Conservation (phyloP, 306 rosid genomes). For the Purshia tridentata region DNA sequence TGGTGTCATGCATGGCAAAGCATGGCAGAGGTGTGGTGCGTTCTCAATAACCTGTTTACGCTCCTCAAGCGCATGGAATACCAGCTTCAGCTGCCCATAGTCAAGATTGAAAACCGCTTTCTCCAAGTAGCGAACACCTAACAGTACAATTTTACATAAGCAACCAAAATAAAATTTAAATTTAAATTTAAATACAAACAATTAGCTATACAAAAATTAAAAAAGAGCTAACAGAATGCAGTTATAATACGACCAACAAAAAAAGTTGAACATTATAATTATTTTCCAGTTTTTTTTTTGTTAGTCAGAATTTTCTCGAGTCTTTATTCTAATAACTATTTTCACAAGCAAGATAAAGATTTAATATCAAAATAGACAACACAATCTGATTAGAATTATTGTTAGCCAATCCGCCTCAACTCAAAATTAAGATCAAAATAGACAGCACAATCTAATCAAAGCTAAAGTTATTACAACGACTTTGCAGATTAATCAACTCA, state of each 20-base stretch:
- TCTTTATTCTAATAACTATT: too few species aligned
- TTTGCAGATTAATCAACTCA: background rate
- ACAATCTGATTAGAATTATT: too few species aligned
- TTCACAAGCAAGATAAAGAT: too few species aligned
- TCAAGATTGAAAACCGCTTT: constrained; percentile 93
- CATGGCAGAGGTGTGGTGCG: constrained; percentile 97
- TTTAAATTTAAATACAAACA: background rate
- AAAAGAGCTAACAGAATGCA: background rate
- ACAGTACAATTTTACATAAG: constrained; percentile 20
- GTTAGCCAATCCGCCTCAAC: background rate
- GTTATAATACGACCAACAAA: background rate
- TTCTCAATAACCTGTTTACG: constrained; percentile 90
- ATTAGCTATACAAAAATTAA: background rate
- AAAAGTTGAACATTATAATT: background rate
- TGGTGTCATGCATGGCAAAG: constrained; percentile 98
- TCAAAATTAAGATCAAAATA: background rate
- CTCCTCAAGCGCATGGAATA: constrained; percentile 95
- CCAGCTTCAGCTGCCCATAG: constrained; percentile 92
- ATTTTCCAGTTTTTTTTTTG: too few species aligned
- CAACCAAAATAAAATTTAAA: constrained; percentile 12
- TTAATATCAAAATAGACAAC: too few species aligned
- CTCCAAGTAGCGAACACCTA: constrained; percentile 98
- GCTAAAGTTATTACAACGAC: background rate
- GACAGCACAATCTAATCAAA: background rate
- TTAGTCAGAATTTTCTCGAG: too few species aligned